Base-by-base conservation (phyloP, 495 filamentous ascomycete species). In the Bryoglossum gracile region DNA sequence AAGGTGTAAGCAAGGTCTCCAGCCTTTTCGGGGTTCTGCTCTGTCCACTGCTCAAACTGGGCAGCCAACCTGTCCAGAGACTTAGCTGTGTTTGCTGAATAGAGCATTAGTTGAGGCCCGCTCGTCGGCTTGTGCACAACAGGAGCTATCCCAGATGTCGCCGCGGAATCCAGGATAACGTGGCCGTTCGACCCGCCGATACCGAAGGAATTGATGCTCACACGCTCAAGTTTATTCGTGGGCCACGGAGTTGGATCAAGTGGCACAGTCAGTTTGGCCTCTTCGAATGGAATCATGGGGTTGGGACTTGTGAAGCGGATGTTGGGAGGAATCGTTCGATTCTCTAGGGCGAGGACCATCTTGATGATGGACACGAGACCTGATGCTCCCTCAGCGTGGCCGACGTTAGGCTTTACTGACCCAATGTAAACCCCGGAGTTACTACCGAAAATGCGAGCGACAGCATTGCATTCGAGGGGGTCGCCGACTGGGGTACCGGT, bases 151-250 rank as follows among this genome's bases (percentile, higher is more conserved):
- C 28, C 28, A 32, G 28, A 10, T 37, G 16, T 4, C 8, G 6
- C 34, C 5, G 72, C 69, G 38, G 68, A 67, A 32, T 83, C 79
- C 0, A 84, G 10, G 32, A 84, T 68, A 3, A 63, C 66, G 52
- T 84, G 78, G 0, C 68, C 67, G 53, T 83, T 83, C 14, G 73
- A 61, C 5, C 80, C 79, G 5, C 79, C 80, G 55, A 72, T 77
- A 0, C 80, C 79, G 43, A 77, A 81, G 68, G 51, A 53, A 17
- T 56, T 56, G 19, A 59, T 43, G 30, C 48, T 53, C 4, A 45
- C 46, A n/a, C 56, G 32, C 16, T 38, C 49, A 8, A 13, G 17
- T 5, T 13, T 23, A 2, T 21, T 8, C 21, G 30, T 13, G 2
- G 53, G 53, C 56, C 56, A 59, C 1, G 53, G 48, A 6, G 19